phyloP scores from a whole-genome alignment of 495 filamentous ascomycete genomes.

The Daldinia bambusicola region DNA sequence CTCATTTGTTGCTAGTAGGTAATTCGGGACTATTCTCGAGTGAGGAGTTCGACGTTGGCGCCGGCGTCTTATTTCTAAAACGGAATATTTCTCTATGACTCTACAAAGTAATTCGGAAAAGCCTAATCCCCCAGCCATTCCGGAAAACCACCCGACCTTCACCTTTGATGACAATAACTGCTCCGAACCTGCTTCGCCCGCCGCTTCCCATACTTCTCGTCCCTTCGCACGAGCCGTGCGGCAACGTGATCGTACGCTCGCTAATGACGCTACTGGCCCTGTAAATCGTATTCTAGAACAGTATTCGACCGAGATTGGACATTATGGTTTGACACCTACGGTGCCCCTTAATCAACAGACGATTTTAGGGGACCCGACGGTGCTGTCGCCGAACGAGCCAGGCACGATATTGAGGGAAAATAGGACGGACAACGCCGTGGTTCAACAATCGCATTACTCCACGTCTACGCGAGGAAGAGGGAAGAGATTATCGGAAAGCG shows the following conservation, averaged over 20 bases:
- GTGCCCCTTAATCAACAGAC: constrained; percentile 36
- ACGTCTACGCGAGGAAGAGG: constrained; percentile 34
- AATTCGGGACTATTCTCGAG: constrained; percentile 37
- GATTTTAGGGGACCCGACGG: constrained; percentile 31
- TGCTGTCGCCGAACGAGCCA: constrained; percentile 35
- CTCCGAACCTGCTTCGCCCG: constrained; percentile 35
- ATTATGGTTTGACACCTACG: constrained; percentile 45
- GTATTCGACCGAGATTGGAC: constrained; percentile 43
- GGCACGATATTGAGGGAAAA: constrained; percentile 26
- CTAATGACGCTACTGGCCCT: constrained; percentile 36
- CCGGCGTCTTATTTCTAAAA: constrained; percentile 17
- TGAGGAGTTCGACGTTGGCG: constrained; percentile 41
- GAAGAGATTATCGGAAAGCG: constrained; percentile 42
- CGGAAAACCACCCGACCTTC: constrained; percentile 38
- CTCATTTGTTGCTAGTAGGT: constrained; percentile 42
- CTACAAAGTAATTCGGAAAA: constrained; percentile 41
- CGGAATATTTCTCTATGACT: constrained; percentile 49
- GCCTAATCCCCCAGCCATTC: constrained; percentile 38
- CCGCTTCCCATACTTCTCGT: constrained; percentile 21
- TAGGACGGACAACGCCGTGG: constrained; percentile 12
- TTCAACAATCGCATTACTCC: constrained; percentile 36
- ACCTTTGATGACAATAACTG: constrained; percentile 36
- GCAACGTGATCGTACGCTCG: constrained; percentile 29
- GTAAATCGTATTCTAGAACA: constrained; percentile 40
- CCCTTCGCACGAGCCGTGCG: constrained; percentile 34